Evolutionary conservation across 23 red algal species (phyloP).

Genomic region (Pyropia yezoensis): DNA sequence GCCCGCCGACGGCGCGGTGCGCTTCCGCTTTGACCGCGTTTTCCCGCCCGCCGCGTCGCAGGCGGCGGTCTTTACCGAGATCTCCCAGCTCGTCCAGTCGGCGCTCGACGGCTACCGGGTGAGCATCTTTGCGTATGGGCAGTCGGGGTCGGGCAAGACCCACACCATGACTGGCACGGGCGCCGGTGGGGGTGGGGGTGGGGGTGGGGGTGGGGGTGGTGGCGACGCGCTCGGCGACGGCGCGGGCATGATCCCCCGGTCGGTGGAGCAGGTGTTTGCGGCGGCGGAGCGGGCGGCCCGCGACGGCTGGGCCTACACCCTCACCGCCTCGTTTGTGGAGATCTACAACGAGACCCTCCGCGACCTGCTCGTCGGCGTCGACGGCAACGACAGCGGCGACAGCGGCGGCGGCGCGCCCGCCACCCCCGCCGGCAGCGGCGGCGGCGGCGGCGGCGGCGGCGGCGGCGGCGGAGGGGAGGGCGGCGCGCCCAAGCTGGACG

Average conservation of each 20-base stretch:
- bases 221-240: conserved; percentile 18
- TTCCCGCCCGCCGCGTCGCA: conserved; percentile 69
- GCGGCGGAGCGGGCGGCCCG: conserved; percentile 47
- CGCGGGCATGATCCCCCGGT: conserved; percentile 89
- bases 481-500: conserved; percentile 3
- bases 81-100: conserved; percentile 92
- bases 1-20: conserved; percentile 2
- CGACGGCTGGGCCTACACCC: conserved; percentile 72
- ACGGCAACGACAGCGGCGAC: not conserved
- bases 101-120: conserved; percentile 95
- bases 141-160: conserved; percentile 96
- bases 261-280: conserved; percentile 74
- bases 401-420: not conserved
- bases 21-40: conserved; percentile 88
- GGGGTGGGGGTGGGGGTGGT: not conserved
- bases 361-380: conserved; percentile 46
- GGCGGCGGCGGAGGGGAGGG: not conserved
- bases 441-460: conserved; percentile 1
- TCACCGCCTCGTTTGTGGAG: conserved; percentile 89
- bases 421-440: not conserved
- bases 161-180: conserved; percentile 86
- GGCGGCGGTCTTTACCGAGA: conserved; percentile 83
- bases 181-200: not conserved
- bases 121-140: conserved; percentile 96
- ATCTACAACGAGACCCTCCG: conserved; percentile 97